Percentiles rank a stretch among this genome's conserved stretches.
These are phyloP conservation scores for Penicillium sp. DNA, from an alignment of 2,329 filamentous ascomycete genomes.

Conservation along the genomic window DNA sequence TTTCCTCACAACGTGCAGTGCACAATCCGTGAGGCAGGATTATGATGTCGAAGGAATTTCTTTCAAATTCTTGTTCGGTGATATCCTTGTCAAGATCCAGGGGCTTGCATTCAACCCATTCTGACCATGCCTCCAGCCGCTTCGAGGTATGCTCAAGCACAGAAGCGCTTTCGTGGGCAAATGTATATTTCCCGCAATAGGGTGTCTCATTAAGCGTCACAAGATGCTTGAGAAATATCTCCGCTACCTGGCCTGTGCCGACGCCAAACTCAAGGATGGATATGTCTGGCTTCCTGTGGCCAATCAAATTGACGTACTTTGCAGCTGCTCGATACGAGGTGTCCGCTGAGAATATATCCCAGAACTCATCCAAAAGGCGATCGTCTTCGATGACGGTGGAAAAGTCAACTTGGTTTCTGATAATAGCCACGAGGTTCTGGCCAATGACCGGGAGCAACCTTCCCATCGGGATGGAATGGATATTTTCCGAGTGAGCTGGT, in stretches of 20 bases:
- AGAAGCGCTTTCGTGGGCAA: constrained; percentile 4
- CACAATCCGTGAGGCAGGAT: constrained; percentile 15
- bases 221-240: constrained; percentile 6
- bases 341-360: background rate
- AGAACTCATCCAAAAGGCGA: background rate
- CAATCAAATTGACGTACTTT: constrained; percentile 14
- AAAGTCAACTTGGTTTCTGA: constrained; percentile 1
- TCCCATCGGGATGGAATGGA: background rate
- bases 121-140: constrained; percentile 7
- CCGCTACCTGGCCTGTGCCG: constrained; percentile 10
- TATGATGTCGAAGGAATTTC: constrained; percentile 13
- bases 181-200: constrained; percentile 12
- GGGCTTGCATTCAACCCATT: constrained; percentile 5
- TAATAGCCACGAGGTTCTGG: constrained; percentile 5
- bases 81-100: constrained; percentile 7
- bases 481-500: background rate
- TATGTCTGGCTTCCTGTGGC: constrained; percentile 18
- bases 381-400: background rate
- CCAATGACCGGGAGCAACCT: constrained; percentile 9
- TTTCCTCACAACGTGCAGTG: constrained; percentile 1
- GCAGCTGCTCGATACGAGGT: constrained; percentile 6
- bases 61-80: constrained; percentile 2
- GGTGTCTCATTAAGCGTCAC: background rate
- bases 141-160: background rate
- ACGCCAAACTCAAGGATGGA: constrained; percentile 21